Evolutionary conservation across 257 asterid species (phyloP).

Genomic region (Nicotiana obtusifolia): DNA sequence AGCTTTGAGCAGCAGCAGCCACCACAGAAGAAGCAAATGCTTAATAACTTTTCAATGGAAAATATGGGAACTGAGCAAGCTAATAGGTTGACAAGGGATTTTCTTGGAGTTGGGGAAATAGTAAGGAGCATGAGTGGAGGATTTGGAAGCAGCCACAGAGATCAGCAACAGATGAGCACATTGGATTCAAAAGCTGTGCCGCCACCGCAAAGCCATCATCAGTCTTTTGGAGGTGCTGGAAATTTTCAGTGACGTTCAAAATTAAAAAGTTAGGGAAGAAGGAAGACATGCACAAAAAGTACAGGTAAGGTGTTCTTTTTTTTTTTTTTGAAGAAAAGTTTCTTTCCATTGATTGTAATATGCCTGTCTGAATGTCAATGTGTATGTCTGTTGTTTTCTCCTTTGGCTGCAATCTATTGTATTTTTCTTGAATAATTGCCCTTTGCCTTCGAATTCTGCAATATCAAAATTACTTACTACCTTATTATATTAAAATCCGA

Average conservation of each 20-base stretch:
- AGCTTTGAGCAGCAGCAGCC: conserved; percentile 21
- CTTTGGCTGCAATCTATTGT: not conserved
- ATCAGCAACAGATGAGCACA: conserved; percentile 16
- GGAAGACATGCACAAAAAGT: not conserved
- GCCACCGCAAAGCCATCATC: conserved; percentile 21
- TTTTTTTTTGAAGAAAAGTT: no score
- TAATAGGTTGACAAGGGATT: conserved; percentile 52
- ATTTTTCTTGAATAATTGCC: not conserved
- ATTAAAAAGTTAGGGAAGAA: not conserved
- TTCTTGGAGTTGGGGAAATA: conserved; percentile 75
- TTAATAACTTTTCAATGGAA: not conserved
- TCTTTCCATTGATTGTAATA: not conserved
- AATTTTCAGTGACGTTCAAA: conserved; percentile 29
- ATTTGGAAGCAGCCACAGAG: conserved; percentile 19
- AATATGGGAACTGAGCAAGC: not conserved
- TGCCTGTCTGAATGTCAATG: not conserved
- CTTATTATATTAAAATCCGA: no score
- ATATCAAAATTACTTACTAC: not conserved
- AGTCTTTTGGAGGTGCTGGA: conserved; percentile 40
- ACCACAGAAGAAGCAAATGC: conserved; percentile 20
- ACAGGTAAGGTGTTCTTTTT: conserved; percentile 6
- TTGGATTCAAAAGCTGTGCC: conserved; percentile 25
- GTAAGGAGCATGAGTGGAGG: conserved; percentile 41
- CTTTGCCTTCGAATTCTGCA: not conserved
- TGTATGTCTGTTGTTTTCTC: not conserved